Base-by-base conservation (phyloP, 2,329 filamentous ascomycete genomes). In the Fusarium pseudocircinatum region DNA sequence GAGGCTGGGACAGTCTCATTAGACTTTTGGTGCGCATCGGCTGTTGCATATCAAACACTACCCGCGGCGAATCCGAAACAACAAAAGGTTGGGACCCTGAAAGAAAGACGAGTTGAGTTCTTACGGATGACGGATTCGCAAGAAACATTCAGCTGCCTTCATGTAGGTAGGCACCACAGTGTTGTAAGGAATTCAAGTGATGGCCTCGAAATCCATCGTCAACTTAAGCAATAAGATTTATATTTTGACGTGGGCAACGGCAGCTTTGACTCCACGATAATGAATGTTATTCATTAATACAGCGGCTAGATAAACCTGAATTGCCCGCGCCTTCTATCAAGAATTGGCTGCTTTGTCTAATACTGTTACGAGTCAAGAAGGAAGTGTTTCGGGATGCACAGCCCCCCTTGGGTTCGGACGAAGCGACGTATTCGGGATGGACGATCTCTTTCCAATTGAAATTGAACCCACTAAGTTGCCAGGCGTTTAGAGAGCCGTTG, bases 61-160 rank as follows among this genome's bases (percentile, higher is more conserved):
- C 28, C 52, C 62, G 70, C 67, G 50, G 70, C 70, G 59, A 63
- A 70, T 50, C 58, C 53, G 70, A 73, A 74, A 73, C 70, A 74
- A 39, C 32, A 67, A 67, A 46, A 49, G 36, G 49, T 43, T 42
- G 43, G 40, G 50, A 50, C 50, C 54, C 54, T 44, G 63, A 37
- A 63, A 44, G 63, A 37, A 63, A 66, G 54, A 34, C 34, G 54
- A 64, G 20, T n/a, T 43, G 50, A 69, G 39, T 22, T 46, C 47
- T 42, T 46, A 44, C 20, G 42, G 52, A 67, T 36, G 53, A 67
- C 24, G 37, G 63, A 22, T 28, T 39, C 37, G 14, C 20, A 53
- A 28, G 44, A 60, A 67, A 67, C 64, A 67, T 58, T 39, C 47
- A 28, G 46, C 32, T 67, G 36, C 24, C 24, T 30, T n/a, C 22